Conservation (phyloP, 805 yeast species). For the Candida chauliodis region DNA sequence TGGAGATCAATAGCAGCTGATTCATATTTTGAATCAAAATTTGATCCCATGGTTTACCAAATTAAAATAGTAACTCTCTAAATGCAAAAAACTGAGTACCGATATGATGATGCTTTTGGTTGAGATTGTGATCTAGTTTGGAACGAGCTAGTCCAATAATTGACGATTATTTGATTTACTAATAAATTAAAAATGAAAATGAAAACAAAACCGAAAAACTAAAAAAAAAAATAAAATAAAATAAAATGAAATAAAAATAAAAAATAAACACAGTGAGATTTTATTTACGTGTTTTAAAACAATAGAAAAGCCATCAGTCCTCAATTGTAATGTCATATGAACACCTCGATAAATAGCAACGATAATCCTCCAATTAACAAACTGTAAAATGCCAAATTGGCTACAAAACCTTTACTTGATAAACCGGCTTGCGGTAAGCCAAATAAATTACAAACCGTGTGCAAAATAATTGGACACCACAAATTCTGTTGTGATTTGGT, state of each 20-base stretch:
- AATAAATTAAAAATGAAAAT: conserved; percentile 1
- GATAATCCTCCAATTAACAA: conserved; percentile 11
- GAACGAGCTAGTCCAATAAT: not conserved
- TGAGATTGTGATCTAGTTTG: not conserved
- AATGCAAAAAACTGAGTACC: not conserved
- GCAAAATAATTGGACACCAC: conserved; percentile 58
- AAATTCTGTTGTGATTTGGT: conserved; percentile 46
- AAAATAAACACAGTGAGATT: not conserved
- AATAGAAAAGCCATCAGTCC: not conserved
- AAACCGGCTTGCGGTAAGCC: conserved; percentile 54
- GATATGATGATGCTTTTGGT: not conserved
- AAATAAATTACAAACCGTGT: conserved; percentile 63
- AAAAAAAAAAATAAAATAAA: conserved; percentile 3
- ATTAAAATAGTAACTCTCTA: not conserved
- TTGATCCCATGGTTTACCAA: conserved; percentile 1
- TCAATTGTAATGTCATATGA: not conserved
- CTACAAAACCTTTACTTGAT: conserved; percentile 11
- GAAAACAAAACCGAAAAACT: not conserved
- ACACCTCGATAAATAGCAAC: not conserved
- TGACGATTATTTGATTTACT: conserved; percentile 1
- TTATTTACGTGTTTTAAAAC: conserved; percentile 1
- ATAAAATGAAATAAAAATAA: conserved; percentile 1
- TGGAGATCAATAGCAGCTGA: conserved; percentile 73
- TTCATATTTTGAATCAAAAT: not conserved
- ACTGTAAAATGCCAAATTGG: conserved; percentile 11